phyloP scores from a whole-genome alignment of 2,329 filamentous ascomycete genomes.

The Calonectria pteridis region DNA sequence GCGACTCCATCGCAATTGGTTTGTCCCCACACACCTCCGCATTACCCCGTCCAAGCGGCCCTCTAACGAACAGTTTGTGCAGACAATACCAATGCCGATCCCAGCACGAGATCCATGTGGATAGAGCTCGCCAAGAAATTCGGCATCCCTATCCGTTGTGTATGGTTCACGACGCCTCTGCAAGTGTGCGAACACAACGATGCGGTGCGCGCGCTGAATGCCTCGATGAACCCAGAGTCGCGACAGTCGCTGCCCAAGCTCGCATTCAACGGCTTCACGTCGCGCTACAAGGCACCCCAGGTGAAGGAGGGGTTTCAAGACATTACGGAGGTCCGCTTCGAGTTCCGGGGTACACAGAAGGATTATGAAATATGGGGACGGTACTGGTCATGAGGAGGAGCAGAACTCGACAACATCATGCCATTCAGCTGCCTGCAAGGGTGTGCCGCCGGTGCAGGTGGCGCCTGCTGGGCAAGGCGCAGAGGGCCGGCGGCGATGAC shows the following conservation, averaged over 20 bases:
- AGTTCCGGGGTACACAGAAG: constrained; percentile 77
- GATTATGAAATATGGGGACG: constrained; percentile 79
- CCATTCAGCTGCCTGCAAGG: constrained; percentile 31
- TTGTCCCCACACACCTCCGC: constrained; percentile 51
- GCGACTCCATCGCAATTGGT: constrained; percentile 83
- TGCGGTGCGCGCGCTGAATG: constrained; percentile 79
- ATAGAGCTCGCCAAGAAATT: constrained; percentile 77
- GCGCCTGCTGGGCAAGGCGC: background rate
- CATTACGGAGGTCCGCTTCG: constrained; percentile 80
- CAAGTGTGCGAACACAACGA: constrained; percentile 88
- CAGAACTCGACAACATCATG: constrained; percentile 33
- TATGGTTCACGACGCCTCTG: constrained; percentile 82
- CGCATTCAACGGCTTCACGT: constrained; percentile 82
- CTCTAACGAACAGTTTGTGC: background rate
- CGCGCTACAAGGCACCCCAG: constrained; percentile 79
- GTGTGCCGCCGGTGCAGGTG: constrained; percentile 17
- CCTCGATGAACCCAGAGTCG: constrained; percentile 84
- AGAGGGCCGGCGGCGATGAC: background rate
- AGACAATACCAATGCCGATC: constrained; percentile 97
- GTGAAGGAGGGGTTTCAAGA: constrained; percentile 86
- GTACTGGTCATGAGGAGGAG: constrained; percentile 75
- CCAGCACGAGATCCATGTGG: constrained; percentile 84
- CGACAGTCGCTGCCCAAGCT: constrained; percentile 79
- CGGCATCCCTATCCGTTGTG: constrained; percentile 82
- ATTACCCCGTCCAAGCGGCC: constrained; percentile 29